Evolutionary conservation across 2,329 filamentous ascomycete genomes (phyloP).

Genomic region (Hirsutella thompsonii): DNA sequence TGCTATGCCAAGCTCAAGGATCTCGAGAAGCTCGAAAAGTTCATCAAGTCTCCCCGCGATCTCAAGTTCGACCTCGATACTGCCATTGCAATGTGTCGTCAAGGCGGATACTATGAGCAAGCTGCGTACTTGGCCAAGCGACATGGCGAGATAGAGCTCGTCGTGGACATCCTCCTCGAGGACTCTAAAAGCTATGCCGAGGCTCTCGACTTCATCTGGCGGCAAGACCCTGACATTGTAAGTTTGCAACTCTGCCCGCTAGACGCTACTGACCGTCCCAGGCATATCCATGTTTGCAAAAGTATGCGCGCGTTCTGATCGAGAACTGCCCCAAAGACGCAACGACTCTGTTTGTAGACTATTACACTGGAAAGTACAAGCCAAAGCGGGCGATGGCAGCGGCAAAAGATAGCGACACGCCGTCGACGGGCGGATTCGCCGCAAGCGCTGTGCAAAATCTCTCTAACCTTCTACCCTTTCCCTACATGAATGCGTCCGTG

Average conservation of each 20-base stretch:
- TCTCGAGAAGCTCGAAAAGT: conserved; percentile 87
- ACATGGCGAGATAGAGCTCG: conserved; percentile 84
- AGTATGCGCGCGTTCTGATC: conserved; percentile 83
- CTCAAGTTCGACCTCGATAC: conserved; percentile 96
- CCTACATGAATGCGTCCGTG: conserved; percentile 62
- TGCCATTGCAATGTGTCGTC: conserved; percentile 92
- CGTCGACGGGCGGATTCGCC: conserved; percentile 31
- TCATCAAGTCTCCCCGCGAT: conserved; percentile 90
- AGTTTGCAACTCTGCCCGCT: conserved; percentile 16
- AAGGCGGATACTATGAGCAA: conserved; percentile 94
- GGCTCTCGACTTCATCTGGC: conserved; percentile 84
- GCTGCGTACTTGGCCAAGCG: conserved; percentile 91
- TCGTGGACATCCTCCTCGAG: conserved; percentile 91
- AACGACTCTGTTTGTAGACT: conserved; percentile 82
- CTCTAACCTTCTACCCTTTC: conserved; percentile 68
- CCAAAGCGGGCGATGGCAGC: conserved; percentile 49
- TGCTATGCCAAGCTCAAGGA: conserved; percentile 98
- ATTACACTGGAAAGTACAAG: conserved; percentile 77
- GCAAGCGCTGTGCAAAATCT: conserved; percentile 74
- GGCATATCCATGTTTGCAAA: conserved; percentile 84
- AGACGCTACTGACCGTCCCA: conserved; percentile 25
- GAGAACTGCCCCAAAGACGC: conserved; percentile 74
- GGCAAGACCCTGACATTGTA: conserved; percentile 65
- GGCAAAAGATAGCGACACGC: conserved; percentile 21
- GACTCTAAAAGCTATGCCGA: conserved; percentile 85